Evolutionary conservation across 129 eudicot genomes (phyloP).

Genomic region (Ambrosia artemisiifolia): DNA sequence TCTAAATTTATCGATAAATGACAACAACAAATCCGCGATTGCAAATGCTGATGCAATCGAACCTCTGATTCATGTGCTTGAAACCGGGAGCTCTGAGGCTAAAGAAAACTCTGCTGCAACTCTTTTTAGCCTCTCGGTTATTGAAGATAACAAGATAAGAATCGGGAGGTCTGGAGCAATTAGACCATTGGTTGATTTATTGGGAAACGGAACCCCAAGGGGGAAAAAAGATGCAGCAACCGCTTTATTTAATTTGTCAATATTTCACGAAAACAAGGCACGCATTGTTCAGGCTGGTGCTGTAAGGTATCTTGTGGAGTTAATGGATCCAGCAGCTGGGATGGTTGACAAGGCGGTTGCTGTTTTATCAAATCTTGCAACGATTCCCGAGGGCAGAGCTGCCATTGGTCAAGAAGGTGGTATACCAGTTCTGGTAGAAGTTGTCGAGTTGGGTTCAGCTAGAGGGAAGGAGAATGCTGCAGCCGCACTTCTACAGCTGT

Average conservation of each 20-base stretch:
- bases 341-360: slow-evolving; percentile 97
- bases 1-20: slow-evolving; percentile 78
- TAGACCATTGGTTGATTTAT: slow-evolving; percentile 71
- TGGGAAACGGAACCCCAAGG: slow-evolving; percentile 80
- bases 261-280: slow-evolving; percentile 70
- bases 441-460: slow-evolving; percentile 87
- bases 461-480: slow-evolving; percentile 97
- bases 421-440: slow-evolving; percentile 82
- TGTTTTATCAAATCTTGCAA: slow-evolving; percentile 84
- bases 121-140: slow-evolving; percentile 78
- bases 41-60: slow-evolving; percentile 81
- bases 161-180: slow-evolving; percentile 89
- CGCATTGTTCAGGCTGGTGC: slow-evolving; percentile 88
- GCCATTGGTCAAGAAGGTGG: slow-evolving; percentile 82
- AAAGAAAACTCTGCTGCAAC: slow-evolving; percentile 94
- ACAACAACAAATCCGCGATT: slow-evolving; percentile 76
- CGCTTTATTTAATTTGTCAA: slow-evolving; percentile 80
- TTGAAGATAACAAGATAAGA: slow-evolving; percentile 74
- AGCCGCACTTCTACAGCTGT: slow-evolving; percentile 81
- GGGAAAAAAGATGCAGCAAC: slow-evolving; percentile 96
- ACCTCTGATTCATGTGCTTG: slow-evolving; percentile 80
- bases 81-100: slow-evolving; percentile 82
- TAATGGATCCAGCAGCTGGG: slow-evolving; percentile 97
- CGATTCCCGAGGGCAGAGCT: slow-evolving; percentile 72
- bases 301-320: slow-evolving; percentile 72